phyloP scores from a whole-genome alignment of 495 filamentous ascomycete species.

The Podospora pseudopauciseta region DNA sequence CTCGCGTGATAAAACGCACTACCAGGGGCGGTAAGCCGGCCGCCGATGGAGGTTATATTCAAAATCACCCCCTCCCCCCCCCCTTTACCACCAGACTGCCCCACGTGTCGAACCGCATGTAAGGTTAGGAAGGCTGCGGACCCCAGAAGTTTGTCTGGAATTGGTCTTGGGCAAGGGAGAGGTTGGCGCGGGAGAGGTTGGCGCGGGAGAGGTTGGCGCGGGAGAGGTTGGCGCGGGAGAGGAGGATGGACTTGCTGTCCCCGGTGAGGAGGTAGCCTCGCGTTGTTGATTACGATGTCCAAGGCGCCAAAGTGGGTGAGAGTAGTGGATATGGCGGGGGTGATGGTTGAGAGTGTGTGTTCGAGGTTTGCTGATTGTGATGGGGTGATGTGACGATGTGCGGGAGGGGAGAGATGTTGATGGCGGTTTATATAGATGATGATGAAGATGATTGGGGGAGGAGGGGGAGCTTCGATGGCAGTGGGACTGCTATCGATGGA shows the following conservation, averaged over 20 bases:
- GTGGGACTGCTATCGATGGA: too few species aligned
- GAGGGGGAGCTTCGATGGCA: too few species aligned
- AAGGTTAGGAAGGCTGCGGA: slow-evolving; percentile 41
- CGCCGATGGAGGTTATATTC: slow-evolving; percentile 53
- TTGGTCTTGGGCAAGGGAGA: slow-evolving; percentile 28
- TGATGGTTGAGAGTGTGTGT: slow-evolving; percentile 47
- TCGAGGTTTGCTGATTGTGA: slow-evolving; percentile 33
- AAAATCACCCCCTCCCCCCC: slow-evolving; percentile 49
- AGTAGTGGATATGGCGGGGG: slow-evolving; percentile 37
- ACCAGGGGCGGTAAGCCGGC: slow-evolving; percentile 43
- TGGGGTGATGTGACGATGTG: slow-evolving; percentile 31
- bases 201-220: slow-evolving; percentile 38
- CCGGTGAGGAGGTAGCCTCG: slow-evolving; percentile 48
- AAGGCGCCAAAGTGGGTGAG: slow-evolving; percentile 40
- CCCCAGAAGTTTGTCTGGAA: slow-evolving; percentile 57
- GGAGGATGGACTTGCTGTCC: slow-evolving; percentile 41
- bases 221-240: slow-evolving; percentile 35
- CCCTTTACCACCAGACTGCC: slow-evolving; percentile 27
- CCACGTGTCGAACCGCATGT: slow-evolving; percentile 44
- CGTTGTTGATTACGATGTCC: slow-evolving; percentile 57
- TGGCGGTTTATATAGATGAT: slow-evolving; percentile 30
- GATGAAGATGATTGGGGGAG: too few species aligned
- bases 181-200: slow-evolving; percentile 39
- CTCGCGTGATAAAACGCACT: slow-evolving; percentile 53
- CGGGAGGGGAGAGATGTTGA: slow-evolving; percentile 34